Conservation (phyloP, 208 protist species). For the Leishmania mexicana region DNA sequence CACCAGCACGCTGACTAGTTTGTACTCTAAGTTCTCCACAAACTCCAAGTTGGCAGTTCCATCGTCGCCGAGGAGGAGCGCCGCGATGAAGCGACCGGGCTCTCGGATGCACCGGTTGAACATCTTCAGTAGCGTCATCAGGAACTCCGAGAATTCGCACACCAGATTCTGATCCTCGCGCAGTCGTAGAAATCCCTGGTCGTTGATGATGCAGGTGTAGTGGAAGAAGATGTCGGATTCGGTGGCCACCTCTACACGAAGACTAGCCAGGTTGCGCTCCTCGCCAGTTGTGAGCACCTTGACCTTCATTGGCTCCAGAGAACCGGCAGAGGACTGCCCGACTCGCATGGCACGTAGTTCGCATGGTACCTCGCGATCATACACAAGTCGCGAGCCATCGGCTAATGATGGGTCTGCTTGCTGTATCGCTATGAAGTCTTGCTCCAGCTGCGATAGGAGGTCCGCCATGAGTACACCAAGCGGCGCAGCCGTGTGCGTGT, state of each 20-base stretch:
- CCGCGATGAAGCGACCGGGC: constrained; percentile 84
- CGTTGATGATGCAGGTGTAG: constrained; percentile 92
- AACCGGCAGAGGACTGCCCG: constrained; percentile 72
- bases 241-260: constrained; percentile 89
- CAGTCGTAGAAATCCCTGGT: constrained; percentile 78
- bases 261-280: constrained; percentile 64
- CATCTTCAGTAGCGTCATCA: constrained; percentile 93
- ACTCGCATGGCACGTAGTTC: constrained; percentile 85
- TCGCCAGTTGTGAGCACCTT: constrained; percentile 92
- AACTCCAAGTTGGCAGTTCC: constrained; percentile 92
- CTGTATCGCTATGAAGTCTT: constrained; percentile 92
- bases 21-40: constrained; percentile 96
- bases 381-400: constrained; percentile 88
- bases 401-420: constrained; percentile 91
- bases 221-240: constrained; percentile 95
- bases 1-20: constrained; percentile 93
- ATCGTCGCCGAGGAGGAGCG: constrained; percentile 84
- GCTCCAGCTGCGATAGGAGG: constrained; percentile 86
- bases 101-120: constrained; percentile 93
- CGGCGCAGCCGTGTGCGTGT: neutral
- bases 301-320: constrained; percentile 89
- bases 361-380: constrained; percentile 93
- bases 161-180: constrained; percentile 94
- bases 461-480: constrained; percentile 46
- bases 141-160: constrained; percentile 93